These are phyloP conservation scores for Sporopachydermia cereana DNA, from an alignment of 1,139 yeast genomes.

Conservation along the genomic window DNA sequence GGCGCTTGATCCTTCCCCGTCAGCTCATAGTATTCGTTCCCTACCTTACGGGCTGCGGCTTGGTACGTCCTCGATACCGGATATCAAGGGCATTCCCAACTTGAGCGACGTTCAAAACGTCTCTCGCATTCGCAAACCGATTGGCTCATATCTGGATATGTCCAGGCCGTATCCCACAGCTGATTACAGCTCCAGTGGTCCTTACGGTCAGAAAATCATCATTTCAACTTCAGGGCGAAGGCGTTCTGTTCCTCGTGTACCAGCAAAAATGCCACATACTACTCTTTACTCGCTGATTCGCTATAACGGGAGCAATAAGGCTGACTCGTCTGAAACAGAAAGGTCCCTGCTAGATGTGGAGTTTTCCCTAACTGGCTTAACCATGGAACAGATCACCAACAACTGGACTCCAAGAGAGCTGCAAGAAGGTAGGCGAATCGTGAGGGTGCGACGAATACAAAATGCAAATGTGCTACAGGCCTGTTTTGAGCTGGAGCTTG, in stretches of 20 bases:
- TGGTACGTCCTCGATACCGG: not conserved
- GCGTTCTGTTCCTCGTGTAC: not conserved
- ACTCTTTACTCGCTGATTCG: not conserved
- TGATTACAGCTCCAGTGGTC: not conserved
- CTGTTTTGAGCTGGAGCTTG: not conserved
- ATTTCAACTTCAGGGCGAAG: not conserved
- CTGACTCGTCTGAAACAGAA: not conserved
- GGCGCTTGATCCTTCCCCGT: too few relatives aligned
- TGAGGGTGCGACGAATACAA: conserved; percentile 3
- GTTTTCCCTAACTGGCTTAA: not conserved
- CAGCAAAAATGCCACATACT: not conserved
- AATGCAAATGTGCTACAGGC: not conserved
- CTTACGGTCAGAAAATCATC: not conserved
- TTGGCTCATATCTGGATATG: not conserved
- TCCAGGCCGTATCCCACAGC: not conserved
- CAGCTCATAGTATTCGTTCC: not conserved
- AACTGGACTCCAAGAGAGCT: conserved; percentile 5
- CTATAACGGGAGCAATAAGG: not conserved
- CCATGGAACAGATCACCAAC: not conserved
- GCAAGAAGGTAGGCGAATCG: conserved; percentile 6
- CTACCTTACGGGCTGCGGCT: not conserved
- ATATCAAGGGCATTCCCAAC: not conserved
- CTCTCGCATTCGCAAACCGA: not conserved
- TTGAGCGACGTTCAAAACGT: not conserved
- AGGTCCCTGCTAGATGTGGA: conserved; percentile 2